phyloP scores from a whole-genome alignment of 2,329 filamentous ascomycete species.

The Anthostomella pinea region DNA sequence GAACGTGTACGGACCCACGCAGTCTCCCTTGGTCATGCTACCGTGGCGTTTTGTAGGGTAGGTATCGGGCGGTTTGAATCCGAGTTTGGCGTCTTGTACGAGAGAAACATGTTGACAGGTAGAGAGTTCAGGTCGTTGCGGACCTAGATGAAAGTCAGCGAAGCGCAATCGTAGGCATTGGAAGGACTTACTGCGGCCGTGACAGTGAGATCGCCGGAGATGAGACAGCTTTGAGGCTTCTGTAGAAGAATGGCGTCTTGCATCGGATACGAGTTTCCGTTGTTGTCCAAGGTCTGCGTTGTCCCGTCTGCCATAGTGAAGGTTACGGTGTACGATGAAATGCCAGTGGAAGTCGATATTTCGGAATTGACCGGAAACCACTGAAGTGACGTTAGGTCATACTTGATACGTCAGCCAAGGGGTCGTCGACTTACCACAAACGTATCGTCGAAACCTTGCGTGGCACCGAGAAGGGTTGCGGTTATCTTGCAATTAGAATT shows the following conservation, averaged over 20 bases:
- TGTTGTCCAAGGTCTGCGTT: constrained; percentile 51
- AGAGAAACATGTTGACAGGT: constrained; percentile 41
- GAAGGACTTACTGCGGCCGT: constrained; percentile 37
- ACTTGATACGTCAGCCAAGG: background rate
- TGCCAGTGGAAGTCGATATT: constrained; percentile 56
- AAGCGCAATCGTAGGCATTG: too few relatives aligned
- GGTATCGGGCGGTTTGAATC: constrained; percentile 42
- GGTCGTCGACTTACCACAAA: constrained; percentile 45
- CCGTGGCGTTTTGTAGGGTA: constrained; percentile 34
- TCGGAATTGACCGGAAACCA: constrained; percentile 44
- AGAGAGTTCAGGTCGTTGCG: constrained; percentile 45
- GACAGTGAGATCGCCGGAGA: constrained; percentile 43
- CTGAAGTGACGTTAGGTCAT: constrained; percentile 19
- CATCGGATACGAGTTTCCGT: constrained; percentile 53
- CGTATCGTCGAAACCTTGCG: constrained; percentile 57
- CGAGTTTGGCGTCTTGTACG: constrained; percentile 39
- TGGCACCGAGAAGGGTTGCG: constrained; percentile 44
- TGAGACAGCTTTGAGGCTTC: constrained; percentile 54
- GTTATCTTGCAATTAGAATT: constrained; percentile 41
- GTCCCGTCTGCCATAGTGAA: constrained; percentile 48
- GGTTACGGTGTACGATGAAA: constrained; percentile 59
- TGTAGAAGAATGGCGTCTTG: constrained; percentile 56
- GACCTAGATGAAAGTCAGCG: constrained; percentile 26
- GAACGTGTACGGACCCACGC: constrained; percentile 48
- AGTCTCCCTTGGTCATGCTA: constrained; percentile 43